A percentile compares a stretch with the other conserved stretches of the same genome.
phyloP scores from a whole-genome alignment of 192 early-diverging fungal species.

The Backusella circina region DNA sequence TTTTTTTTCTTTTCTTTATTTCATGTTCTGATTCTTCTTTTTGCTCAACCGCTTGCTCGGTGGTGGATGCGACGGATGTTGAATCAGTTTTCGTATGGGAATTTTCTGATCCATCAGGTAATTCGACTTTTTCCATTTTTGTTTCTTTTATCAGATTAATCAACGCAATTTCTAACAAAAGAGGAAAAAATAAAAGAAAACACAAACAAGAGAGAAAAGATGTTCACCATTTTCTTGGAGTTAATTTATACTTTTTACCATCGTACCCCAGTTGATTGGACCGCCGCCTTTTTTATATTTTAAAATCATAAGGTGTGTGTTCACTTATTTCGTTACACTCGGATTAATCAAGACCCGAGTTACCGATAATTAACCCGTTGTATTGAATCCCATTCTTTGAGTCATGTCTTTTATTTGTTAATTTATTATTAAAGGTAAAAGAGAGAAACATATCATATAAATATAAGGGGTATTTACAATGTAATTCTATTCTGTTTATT shows the following conservation, averaged over 20 bases:
- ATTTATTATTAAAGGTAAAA: neutral
- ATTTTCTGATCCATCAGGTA: neutral
- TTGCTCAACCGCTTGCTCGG: neutral
- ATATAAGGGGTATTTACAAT: neutral
- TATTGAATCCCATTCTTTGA: neutral
- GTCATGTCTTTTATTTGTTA: neutral
- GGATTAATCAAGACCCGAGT: neutral
- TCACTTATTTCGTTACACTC: neutral
- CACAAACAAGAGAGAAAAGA: neutral
- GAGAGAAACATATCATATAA: neutral
- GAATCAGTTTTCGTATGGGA: neutral
- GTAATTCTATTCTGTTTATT: neutral
- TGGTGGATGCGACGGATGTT: neutral
- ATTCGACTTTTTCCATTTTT: slow-evolving; percentile 37
- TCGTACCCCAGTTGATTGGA: neutral
- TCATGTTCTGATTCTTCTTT: neutral
- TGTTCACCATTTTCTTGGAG: neutral
- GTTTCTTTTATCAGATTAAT: slow-evolving; percentile 28
- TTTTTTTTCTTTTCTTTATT: neutral
- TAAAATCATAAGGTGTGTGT: neutral
- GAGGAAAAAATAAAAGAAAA: neutral
- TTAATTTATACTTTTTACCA: neutral
- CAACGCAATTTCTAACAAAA: neutral
- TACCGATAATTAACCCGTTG: neutral
- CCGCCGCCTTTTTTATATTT: neutral